Evolutionary conservation across 2,329 filamentous ascomycete species (phyloP), one percentile per base, ranked within the genome.

Genomic region (Claviceps paspali): DNA sequence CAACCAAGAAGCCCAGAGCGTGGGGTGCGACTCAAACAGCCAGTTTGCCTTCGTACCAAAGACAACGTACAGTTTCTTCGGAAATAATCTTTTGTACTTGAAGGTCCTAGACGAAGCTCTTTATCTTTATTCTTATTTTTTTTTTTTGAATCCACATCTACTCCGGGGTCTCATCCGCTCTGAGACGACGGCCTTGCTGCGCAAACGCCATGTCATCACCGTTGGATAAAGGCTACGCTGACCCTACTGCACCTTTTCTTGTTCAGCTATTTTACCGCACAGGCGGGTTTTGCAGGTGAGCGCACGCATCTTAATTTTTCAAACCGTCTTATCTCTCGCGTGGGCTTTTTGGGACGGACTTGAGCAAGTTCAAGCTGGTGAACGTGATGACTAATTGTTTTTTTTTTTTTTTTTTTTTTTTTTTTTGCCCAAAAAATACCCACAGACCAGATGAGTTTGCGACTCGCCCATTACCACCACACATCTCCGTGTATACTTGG

Each of bases 401-500:
- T 18, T 32, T 17, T 29, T 14, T 32, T 22, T 32, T 7, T 14
- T 19, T 7, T 2, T 8, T 14, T 6, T 14, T 28, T 14, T 14
- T 28, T 28, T 28, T 6, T 2, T 17, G 27, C 18, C 4, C 9
- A 21, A 31, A n/a, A 21, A 36, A 24, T 17, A 6, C 21, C 12
- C 2, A n/a, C 46, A 83, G 79, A 45, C 70, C 76, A 24, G 75
- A 82, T 41, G 82, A 88, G 46, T 85, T 91, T 54, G 56, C 72
- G 47, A 52, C 73, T 15, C 48, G 63, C 38, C 52, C 63, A 39
- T 68, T 82, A 17, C 75, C 79, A 35, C 63, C 78, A 6, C 73
- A 81, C 53, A 65, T 93, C 19, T 71, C 82, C 43, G 78, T 95
- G 49, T 87, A 95, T 65, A 87, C 86, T 40, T 93, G 85, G 82